phyloP scores from a whole-genome alignment of 2,329 filamentous ascomycete species.

The Hirsutella rhossiliensis region DNA sequence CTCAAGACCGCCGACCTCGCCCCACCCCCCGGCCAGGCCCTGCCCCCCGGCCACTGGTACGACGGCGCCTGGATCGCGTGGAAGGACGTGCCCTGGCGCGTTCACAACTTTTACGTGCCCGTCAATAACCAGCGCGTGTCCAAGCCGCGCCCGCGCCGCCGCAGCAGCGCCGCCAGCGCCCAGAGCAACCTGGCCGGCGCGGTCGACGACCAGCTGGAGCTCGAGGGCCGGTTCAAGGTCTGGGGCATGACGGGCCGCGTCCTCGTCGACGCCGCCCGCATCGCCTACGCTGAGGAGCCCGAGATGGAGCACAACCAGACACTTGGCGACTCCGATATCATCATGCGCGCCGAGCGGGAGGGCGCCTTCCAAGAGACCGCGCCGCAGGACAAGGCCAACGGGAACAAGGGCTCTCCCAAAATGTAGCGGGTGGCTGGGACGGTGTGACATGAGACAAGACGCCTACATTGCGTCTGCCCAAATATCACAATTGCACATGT shows the following conservation, averaged over 20 bases:
- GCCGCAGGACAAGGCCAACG: constrained; percentile 14
- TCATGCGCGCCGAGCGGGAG: constrained; percentile 30
- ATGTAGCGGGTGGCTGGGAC: constrained; percentile 10
- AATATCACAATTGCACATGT: not conserved
- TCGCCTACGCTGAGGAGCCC: constrained; percentile 73
- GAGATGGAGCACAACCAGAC: constrained; percentile 61
- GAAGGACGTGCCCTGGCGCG: constrained; percentile 65
- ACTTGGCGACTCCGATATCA: constrained; percentile 41
- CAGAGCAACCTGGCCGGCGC: constrained; percentile 31
- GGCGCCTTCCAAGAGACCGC: constrained; percentile 32
- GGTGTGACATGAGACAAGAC: not conserved
- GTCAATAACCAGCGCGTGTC: constrained; percentile 58
- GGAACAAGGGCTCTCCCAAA: constrained; percentile 17
- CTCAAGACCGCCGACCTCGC: constrained; percentile 48
- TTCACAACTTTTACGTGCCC: constrained; percentile 90
- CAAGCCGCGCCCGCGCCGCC: constrained; percentile 31
- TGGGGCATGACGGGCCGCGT: constrained; percentile 95
- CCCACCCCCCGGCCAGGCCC: constrained; percentile 19
- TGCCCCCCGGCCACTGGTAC: constrained; percentile 62
- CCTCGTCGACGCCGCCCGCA: constrained; percentile 72
- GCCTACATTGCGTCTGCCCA: not conserved
- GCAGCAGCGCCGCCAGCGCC: constrained; percentile 14
- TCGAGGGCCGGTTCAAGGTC: constrained; percentile 58
- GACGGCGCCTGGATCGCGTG: constrained; percentile 70
- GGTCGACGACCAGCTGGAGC: constrained; percentile 34